A percentile compares a stretch with the other conserved stretches of the same genome.
Evolutionary conservation across 1,284 basidiomycete species (phyloP).

Genomic region (Microbotryomycetes sp.): DNA sequence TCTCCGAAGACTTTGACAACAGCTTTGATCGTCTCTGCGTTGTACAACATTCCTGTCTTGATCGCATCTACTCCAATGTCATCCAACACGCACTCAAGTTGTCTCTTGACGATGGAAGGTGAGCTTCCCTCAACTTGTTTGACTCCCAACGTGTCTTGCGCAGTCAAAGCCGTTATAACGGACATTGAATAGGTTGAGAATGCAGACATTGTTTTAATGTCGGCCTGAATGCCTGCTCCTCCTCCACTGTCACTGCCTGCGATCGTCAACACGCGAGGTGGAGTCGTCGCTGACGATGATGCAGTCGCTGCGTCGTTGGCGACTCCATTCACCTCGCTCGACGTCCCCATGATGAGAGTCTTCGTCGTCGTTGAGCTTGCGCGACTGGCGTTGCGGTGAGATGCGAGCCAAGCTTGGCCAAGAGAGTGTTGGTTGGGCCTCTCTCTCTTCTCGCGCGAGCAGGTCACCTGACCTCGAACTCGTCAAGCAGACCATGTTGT

Average conservation of each 20-base stretch:
- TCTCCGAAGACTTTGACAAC: slow-evolving; percentile 39
- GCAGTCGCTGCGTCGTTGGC: no score
- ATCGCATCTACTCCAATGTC: slow-evolving; percentile 70
- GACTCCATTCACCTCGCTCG: neutral
- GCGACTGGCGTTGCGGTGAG: no score
- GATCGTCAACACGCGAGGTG: slow-evolving; percentile 57
- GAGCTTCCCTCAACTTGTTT: slow-evolving; percentile 51
- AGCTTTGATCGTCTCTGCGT: slow-evolving; percentile 43
- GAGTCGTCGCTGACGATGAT: slow-evolving; percentile 12
- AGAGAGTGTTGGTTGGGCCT: no score
- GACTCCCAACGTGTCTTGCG: slow-evolving; percentile 86
- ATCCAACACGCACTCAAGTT: slow-evolving; percentile 67
- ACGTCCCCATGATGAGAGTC: no score
- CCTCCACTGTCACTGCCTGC: slow-evolving; percentile 75
- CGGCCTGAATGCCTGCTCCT: slow-evolving; percentile 54
- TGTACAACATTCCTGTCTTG: slow-evolving; percentile 84
- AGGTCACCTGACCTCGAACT: no score
- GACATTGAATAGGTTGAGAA: slow-evolving; percentile 76
- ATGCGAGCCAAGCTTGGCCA: no score
- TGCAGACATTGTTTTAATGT: slow-evolving; percentile 59
- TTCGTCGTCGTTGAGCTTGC: no score
- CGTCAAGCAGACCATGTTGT: no score
- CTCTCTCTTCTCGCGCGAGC: no score
- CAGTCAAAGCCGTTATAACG: slow-evolving; percentile 79
- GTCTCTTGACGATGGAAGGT: slow-evolving; percentile 39